Percentiles rank a stretch among this genome's conserved stretches.
Conservation (phyloP, 2,329 filamentous ascomycete species). For the Pleurostoma richardsiae region DNA sequence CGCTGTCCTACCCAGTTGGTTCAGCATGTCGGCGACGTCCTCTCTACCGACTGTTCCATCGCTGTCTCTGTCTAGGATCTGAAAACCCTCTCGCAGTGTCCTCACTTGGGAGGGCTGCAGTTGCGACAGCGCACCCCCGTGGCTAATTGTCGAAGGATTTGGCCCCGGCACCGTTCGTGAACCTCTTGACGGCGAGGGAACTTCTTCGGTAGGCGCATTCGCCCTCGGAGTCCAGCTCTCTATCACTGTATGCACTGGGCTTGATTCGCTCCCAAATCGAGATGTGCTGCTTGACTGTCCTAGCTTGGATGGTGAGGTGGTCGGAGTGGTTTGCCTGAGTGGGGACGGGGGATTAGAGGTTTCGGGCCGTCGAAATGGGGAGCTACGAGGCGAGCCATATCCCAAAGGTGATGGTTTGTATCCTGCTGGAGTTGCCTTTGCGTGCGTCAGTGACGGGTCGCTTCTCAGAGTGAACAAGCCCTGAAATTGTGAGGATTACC, state of each 20-base stretch:
- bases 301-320: conserved; percentile 52
- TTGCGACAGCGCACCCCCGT: conserved; percentile 59
- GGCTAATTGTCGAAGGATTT: conserved; percentile 28
- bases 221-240: conserved; percentile 33
- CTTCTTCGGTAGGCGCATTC: conserved; percentile 17
- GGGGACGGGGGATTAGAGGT: conserved; percentile 62
- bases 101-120: conserved; percentile 79
- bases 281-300: conserved; percentile 39
- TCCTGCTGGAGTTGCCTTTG: conserved; percentile 46
- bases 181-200: conserved; percentile 30
- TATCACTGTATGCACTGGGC: conserved; percentile 28
- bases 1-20: conserved; percentile 62
- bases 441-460: too few species aligned
- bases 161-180: conserved; percentile 23
- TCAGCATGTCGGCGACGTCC: conserved; percentile 82
- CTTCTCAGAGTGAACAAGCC: too few species aligned
- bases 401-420: conserved; percentile 70
- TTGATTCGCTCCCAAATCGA: conserved; percentile 32
- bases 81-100: conserved; percentile 86
- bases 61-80: conserved; percentile 85
- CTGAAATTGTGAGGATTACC: too few species aligned
- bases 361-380: conserved; percentile 58
- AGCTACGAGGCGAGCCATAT: conserved; percentile 64
- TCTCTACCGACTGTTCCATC: conserved; percentile 78
- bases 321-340: conserved; percentile 60